Evolutionary conservation across 257 asterid species (phyloP).

Genomic region (Solanum appendiculatum): DNA sequence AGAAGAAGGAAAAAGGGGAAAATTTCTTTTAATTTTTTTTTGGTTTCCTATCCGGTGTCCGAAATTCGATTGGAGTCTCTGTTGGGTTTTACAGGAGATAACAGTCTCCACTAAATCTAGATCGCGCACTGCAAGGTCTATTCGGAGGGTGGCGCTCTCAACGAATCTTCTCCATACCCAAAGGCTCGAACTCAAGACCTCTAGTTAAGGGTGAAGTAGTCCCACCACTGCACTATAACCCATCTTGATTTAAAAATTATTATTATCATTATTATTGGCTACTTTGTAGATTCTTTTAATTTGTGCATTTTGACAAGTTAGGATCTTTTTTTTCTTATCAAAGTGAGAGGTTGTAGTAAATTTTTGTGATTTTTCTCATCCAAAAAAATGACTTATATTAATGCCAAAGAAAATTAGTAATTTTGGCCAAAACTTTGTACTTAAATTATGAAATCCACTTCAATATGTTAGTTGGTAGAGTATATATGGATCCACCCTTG

Average conservation of each 20-base stretch:
- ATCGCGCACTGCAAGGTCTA: too few relatives aligned
- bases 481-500: neutral
- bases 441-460: neutral
- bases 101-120: rapidly evolving
- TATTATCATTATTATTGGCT: neutral
- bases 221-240: neutral
- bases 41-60: neutral
- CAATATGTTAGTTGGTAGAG: neutral
- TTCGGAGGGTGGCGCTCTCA: neutral
- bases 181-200: rapidly evolving
- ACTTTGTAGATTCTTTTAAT: slow-evolving; percentile 1
- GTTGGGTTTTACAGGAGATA: too few relatives aligned
- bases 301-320: neutral
- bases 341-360: slow-evolving; percentile 1
- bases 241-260: too few relatives aligned
- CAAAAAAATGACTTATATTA: slow-evolving; percentile 7
- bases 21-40: neutral
- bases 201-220: too few relatives aligned
- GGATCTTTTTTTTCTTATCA: neutral
- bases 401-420: neutral
- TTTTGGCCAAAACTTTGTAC: neutral
- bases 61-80: too few relatives aligned
- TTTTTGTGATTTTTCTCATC: neutral
- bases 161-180: too few relatives aligned
- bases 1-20: neutral